These are phyloP conservation scores for Trichoderma citrinoviride DNA, from an alignment of 2,329 filamentous ascomycete species.

Conservation along the genomic window DNA sequence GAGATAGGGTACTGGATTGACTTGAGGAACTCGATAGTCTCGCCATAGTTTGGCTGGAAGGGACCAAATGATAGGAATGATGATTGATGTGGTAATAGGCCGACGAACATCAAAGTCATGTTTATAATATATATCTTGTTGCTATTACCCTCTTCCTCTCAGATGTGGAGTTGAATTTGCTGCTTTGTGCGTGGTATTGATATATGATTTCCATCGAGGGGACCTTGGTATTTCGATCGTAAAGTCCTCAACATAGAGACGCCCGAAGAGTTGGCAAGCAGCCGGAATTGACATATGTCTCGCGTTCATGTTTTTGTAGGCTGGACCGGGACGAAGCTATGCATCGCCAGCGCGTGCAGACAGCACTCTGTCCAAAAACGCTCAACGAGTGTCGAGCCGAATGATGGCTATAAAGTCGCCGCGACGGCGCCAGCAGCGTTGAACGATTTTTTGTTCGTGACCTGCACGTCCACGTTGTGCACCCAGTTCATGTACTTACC, in stretches of 20 bases:
- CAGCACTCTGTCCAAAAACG: background rate
- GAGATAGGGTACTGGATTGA: conserved; percentile 12
- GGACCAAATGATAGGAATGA: conserved; percentile 14
- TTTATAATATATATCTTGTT: background rate
- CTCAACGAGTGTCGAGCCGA: background rate
- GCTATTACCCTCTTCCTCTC: background rate
- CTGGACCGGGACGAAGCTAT: background rate
- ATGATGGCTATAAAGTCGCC: conserved; percentile 44
- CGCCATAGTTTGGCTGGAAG: background rate
- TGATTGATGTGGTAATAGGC: conserved; percentile 16
- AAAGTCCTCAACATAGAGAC: background rate
- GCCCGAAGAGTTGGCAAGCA: background rate
- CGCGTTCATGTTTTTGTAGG: background rate
- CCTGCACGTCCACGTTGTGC: conserved; percentile 71
- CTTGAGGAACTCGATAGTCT: background rate
- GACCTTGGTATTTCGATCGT: background rate
- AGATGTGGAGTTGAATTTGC: background rate
- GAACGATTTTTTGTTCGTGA: conserved; percentile 62
- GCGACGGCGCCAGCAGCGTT: conserved; percentile 62
- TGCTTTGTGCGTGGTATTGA: background rate
- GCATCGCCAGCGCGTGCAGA: background rate
- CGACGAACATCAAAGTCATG: conserved; percentile 1
- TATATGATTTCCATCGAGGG: background rate
- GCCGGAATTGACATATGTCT: background rate
- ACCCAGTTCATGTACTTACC: conserved; percentile 92